Base-by-base conservation (phyloP, 768 basidiomycete genomes). In the Lactarius trivialis region DNA sequence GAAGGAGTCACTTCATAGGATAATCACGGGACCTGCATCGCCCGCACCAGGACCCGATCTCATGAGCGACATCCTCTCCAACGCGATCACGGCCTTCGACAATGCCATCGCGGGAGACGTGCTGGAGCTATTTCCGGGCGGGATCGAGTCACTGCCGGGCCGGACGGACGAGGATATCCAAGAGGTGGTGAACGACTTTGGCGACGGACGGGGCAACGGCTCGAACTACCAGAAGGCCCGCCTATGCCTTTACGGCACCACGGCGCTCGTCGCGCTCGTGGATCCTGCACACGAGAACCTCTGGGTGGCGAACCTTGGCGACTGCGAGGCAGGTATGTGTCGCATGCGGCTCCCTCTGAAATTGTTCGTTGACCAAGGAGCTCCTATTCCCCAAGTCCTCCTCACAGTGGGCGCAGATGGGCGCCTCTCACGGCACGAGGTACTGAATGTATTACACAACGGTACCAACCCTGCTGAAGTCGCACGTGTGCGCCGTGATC, bases 291-390 rank as follows among this genome's bases (percentile, higher is more conserved):
- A 82, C 63, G 77, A 81, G 68, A 83, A 89, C 62, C 74, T 91
- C n/a, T 91, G 89, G 89, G 75, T 91, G 37, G 89, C 88, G 2
- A 90, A 90, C 68, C 77, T 91, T 28, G 89, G 89, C 12, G 89
- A 91, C 70, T 91, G 88, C 70, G 85, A 88, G 77, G 89, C 87
- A 58, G 78, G 88, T 88, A 67, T 63, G 85, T 75, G 36, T 7
- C 30, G 36, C 34, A 15, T 21, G 37, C 14, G 26, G 32, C 30
- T 57, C 34, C 55, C 30, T 6, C 28, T 56, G 7, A 8, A 34
- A n/a, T 14, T 6, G 5, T 39, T 9, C 52, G 48, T 32, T 64
- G 32, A 60, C 57, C 11, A 15, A 39, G 45, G 1, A 6, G n/a
- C n/a, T 15, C 45, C 45, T 24, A 41, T 57, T 54, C 49, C 21